Conservation (phyloP, 371 early-diverging fungal genomes). For the Cokeromyces recurvatus region DNA sequence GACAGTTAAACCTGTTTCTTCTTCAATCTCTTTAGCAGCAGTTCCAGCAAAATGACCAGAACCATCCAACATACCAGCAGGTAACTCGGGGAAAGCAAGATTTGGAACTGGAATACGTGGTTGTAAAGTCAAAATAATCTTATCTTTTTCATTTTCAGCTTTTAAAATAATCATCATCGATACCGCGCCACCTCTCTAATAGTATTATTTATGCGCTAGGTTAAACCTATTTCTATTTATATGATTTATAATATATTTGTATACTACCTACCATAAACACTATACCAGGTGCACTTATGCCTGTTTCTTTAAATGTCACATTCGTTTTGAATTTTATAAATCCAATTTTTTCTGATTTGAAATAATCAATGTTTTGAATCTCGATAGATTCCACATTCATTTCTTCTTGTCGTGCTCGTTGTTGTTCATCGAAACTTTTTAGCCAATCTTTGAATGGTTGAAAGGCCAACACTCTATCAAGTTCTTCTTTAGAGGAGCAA, state of each 20-base stretch:
- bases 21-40: constrained; percentile 61
- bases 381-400: constrained; percentile 44
- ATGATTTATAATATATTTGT: neutral
- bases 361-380: constrained; percentile 69
- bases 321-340: constrained; percentile 72
- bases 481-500: constrained; percentile 2
- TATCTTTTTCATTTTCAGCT: constrained; percentile 31
- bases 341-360: constrained; percentile 60
- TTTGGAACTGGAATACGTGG: constrained; percentile 70
- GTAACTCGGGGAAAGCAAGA: constrained; percentile 64
- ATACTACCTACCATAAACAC: constrained; percentile 64
- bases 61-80: constrained; percentile 87
- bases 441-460: constrained; percentile 66
- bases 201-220: neutral
- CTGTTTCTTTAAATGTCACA: constrained; percentile 44
- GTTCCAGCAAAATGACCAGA: constrained; percentile 67
- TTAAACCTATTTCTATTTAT: too few relatives aligned
- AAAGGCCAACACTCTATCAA: constrained; percentile 44
- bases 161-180: constrained; percentile 65
- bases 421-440: constrained; percentile 39
- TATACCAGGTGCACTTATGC: constrained; percentile 64
- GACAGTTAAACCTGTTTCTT: constrained; percentile 59
- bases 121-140: constrained; percentile 67
- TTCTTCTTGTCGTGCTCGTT: constrained; percentile 31
- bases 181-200: constrained; percentile 72